Evolutionary conservation across 2,329 filamentous ascomycete genomes (phyloP).

Genomic region (Tolypocladium sp.): DNA sequence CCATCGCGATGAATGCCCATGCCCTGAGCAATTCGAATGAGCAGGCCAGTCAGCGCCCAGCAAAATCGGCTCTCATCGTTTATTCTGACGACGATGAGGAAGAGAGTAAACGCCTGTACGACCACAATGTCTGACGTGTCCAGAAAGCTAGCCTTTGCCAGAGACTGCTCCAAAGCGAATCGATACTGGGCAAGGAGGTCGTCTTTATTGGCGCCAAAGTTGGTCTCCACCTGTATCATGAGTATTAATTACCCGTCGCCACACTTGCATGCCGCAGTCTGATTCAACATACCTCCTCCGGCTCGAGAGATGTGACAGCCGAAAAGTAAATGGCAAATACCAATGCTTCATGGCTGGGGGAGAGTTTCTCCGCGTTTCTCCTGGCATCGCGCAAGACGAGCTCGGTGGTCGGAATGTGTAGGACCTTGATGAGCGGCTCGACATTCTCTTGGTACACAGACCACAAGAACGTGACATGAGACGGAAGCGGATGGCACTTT

Average conservation of each 20-base stretch:
- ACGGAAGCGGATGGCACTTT: constrained; percentile 54
- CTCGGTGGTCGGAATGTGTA: constrained; percentile 61
- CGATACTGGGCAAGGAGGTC: constrained; percentile 38
- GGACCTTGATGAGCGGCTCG: constrained; percentile 61
- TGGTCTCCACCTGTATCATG: constrained; percentile 18
- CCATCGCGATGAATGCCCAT: constrained; percentile 53
- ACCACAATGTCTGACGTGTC: constrained; percentile 46
- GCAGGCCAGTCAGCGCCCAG: constrained; percentile 50
- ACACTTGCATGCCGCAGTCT: neutral
- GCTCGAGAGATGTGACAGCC: constrained; percentile 48
- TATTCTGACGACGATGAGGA: constrained; percentile 38
- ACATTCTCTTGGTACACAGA: constrained; percentile 64
- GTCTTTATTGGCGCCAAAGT: constrained; percentile 34
- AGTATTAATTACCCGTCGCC: neutral
- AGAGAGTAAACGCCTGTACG: constrained; percentile 49
- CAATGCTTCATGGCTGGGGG: constrained; percentile 48
- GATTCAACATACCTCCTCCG: constrained; percentile 41
- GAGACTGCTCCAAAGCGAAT: constrained; percentile 45
- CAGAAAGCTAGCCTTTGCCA: constrained; percentile 49
- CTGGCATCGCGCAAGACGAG: constrained; percentile 52
- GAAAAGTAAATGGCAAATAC: constrained; percentile 55
- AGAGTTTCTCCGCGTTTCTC: constrained; percentile 48
- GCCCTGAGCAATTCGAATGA: constrained; percentile 49
- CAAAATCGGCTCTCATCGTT: constrained; percentile 43
- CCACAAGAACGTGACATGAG: constrained; percentile 61